These are phyloP conservation scores for Sphagnum contortum DNA, from an alignment of 225 moss, liverwort and hornwort genomes.

Conservation along the genomic window DNA sequence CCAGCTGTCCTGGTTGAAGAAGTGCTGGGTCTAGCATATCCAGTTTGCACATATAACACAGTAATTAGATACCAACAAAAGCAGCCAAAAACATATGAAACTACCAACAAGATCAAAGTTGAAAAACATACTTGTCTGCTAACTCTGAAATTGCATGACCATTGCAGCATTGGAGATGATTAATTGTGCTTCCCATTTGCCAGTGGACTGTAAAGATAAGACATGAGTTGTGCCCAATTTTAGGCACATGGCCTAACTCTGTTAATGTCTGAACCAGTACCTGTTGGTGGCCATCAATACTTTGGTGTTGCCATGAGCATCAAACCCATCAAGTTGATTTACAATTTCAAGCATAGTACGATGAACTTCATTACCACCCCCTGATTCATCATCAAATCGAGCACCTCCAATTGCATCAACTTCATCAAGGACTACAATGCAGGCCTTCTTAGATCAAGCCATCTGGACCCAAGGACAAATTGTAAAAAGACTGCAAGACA, in stretches of 20 bases:
- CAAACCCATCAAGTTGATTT: conserved; percentile 51
- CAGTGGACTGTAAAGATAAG: too few relatives aligned
- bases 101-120: too few relatives aligned
- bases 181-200: too few relatives aligned
- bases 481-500: not conserved
- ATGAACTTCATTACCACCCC: conserved; percentile 57
- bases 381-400: conserved; percentile 42
- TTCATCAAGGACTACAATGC: conserved; percentile 29
- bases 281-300: conserved; percentile 60
- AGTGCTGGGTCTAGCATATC: conserved; percentile 96
- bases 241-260: too few relatives aligned
- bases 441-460: conserved; percentile 55
- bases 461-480: conserved; percentile 19
- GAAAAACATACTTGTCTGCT: too few relatives aligned
- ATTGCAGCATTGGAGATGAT: too few relatives aligned
- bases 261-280: conserved; percentile 3
- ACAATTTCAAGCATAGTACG: conserved; percentile 60
- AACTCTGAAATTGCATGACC: too few relatives aligned
- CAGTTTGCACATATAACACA: conserved; percentile 38
- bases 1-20: conserved; percentile 84
- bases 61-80: too few relatives aligned
- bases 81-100: too few relatives aligned
- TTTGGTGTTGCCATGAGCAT: conserved; percentile 51
- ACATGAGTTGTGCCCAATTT: too few relatives aligned
- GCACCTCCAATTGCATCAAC: too few relatives aligned